These are phyloP conservation scores for Agrocybe chaxingu DNA, from an alignment of 768 basidiomycete genomes.

Conservation along the genomic window DNA sequence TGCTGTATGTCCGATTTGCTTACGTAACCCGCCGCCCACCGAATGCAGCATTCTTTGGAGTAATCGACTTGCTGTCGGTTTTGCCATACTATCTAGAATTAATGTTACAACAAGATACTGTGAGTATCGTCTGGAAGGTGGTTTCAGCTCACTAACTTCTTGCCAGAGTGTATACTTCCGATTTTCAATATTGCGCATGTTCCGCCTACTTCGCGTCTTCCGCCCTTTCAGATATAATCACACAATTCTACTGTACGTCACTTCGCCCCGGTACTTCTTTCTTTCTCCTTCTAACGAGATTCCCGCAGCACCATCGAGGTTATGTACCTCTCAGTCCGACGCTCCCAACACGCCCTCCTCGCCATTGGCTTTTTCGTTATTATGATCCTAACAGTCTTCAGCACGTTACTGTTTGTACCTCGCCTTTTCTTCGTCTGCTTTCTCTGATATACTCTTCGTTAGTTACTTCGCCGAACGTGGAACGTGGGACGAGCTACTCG, in stretches of 20 bases:
- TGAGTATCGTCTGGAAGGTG: constrained; percentile 21
- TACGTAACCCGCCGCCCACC: constrained; percentile 1
- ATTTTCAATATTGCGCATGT: constrained; percentile 88
- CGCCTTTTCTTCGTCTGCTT: background rate
- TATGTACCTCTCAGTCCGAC: constrained; percentile 85
- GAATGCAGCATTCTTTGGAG: constrained; percentile 67
- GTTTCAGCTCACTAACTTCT: background rate
- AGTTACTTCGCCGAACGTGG: constrained; percentile 91
- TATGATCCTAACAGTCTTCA: constrained; percentile 85
- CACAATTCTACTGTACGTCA: constrained; percentile 72
- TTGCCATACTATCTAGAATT: constrained; percentile 89
- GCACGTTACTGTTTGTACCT: constrained; percentile 67
- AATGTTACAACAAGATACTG: constrained; percentile 80
- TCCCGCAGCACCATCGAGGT: constrained; percentile 74
- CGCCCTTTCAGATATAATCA: constrained; percentile 84
- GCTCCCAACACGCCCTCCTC: constrained; percentile 81
- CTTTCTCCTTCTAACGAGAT: constrained; percentile 1
- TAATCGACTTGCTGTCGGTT: constrained; percentile 84
- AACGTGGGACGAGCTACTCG: constrained; percentile 80
- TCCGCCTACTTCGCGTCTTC: constrained; percentile 86
- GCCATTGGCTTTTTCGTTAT: constrained; percentile 87
- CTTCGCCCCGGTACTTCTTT: background rate
- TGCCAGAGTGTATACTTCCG: constrained; percentile 78
- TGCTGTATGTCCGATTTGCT: constrained; percentile 1
- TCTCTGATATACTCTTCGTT: background rate